These are phyloP conservation scores for Ustilago tritici DNA, from an alignment of 1,284 basidiomycete genomes.

Conservation along the genomic window DNA sequence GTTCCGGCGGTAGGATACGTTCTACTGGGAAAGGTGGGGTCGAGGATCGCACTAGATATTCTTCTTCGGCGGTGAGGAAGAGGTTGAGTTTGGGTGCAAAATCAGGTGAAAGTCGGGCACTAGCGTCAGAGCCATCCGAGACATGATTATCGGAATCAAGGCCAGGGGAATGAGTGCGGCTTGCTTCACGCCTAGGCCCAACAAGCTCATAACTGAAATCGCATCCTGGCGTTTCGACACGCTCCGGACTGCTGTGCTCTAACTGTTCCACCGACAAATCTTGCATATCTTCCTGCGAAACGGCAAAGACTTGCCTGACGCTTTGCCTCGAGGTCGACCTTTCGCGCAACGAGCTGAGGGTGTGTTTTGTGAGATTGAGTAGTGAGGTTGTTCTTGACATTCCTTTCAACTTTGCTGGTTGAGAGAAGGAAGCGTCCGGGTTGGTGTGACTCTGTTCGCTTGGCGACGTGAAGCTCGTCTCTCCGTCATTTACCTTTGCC, in stretches of 20 bases:
- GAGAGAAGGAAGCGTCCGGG: neutral
- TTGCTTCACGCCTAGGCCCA: neutral
- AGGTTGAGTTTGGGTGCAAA: neutral
- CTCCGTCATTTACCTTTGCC: neutral
- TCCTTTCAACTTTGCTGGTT: conserved; percentile 8
- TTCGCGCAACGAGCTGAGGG: conserved; percentile 19
- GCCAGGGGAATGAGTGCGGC: neutral
- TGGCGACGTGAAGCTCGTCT: neutral
- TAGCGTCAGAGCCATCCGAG: neutral
- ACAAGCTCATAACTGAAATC: conserved; percentile 45
- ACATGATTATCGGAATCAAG: neutral
- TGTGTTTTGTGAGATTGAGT: conserved; percentile 28
- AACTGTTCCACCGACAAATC: neutral
- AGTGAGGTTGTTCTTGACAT: conserved; percentile 23
- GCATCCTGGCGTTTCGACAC: conserved; percentile 6
- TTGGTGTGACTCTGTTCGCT: neutral
- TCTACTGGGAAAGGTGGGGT: conserved; percentile 26
- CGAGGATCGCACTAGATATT: neutral
- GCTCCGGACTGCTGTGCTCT: neutral
- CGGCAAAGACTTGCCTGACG: conserved; percentile 6
- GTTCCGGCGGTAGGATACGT: conserved; percentile 54
- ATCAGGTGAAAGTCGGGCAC: neutral
- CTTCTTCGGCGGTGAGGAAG: neutral
- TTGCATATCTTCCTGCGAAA: neutral
- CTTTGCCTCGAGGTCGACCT: conserved; percentile 5